Percentiles rank a stretch among this genome's conserved stretches.
These are phyloP conservation scores for Neostapfia colusana DNA, from an alignment of 176 grass and related monocot species.

Conservation along the genomic window DNA sequence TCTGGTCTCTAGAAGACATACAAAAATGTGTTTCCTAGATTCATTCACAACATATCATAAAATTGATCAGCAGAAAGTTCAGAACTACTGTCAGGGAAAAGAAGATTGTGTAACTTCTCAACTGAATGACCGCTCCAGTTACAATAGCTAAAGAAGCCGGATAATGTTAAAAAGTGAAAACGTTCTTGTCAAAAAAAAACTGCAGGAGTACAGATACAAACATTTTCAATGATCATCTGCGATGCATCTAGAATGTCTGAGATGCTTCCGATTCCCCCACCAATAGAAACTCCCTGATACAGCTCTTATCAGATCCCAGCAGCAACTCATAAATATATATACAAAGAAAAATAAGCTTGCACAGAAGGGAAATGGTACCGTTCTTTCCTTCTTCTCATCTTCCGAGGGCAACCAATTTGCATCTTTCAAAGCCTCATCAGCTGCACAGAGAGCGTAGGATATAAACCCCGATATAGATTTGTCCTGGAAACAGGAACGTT, in stretches of 20 bases:
- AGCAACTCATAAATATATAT: neutral
- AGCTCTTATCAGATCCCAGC: conserved; percentile 36
- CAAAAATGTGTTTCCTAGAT: neutral
- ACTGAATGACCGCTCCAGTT: neutral
- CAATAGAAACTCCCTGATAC: conserved; percentile 88
- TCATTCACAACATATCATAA: neutral
- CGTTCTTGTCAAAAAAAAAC: neutral
- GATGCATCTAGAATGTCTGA: conserved; percentile 81
- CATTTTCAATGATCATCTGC: conserved; percentile 80
- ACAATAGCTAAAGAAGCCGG: neutral
- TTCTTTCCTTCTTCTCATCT: conserved; percentile 76
- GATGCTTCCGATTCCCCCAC: conserved; percentile 89
- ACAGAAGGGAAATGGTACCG: conserved; percentile 49
- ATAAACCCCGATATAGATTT: conserved; percentile 85
- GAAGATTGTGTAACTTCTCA: neutral
- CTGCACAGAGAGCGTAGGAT: conserved; percentile 87
- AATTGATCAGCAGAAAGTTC: neutral
- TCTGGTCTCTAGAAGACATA: neutral
- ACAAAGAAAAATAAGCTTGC: neutral
- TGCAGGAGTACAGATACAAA: conserved; percentile 19
- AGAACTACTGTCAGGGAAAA: conserved; percentile 4
- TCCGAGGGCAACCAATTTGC: conserved; percentile 70
- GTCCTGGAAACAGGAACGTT: conserved; percentile 61
- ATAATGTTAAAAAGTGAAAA: conserved; percentile 14
- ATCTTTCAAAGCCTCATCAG: conserved; percentile 92